Percentiles rank a stretch among this genome's conserved stretches.
phyloP scores from a whole-genome alignment of 768 basidiomycete genomes.

The Tephrocybe sp. region DNA sequence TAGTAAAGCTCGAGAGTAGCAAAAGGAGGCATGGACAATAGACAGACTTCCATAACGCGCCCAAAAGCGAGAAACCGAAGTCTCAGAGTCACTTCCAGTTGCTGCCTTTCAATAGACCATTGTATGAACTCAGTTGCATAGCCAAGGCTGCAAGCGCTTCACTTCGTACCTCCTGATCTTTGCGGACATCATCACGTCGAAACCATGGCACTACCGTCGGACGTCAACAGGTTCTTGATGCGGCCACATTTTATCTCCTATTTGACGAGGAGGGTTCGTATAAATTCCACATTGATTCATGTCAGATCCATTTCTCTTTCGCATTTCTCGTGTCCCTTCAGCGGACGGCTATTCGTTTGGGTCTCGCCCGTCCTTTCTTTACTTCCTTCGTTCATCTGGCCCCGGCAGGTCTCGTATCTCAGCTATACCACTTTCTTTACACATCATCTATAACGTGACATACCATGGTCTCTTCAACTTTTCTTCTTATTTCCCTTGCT shows the following conservation, averaged over 20 bases:
- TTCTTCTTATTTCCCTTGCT: constrained; percentile 15
- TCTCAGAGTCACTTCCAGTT: no score
- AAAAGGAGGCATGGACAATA: no score
- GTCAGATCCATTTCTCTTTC: background rate
- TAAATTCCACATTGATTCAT: background rate
- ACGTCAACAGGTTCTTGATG: background rate
- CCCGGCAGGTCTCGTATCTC: constrained; percentile 11
- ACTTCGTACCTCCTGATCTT: no score
- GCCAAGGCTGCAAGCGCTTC: no score
- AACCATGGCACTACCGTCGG: constrained; percentile 4
- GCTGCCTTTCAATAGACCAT: no score
- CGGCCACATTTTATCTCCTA: background rate
- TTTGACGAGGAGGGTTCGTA: background rate
- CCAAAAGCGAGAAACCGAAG: no score
- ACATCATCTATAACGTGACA: background rate
- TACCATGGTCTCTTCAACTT: constrained; percentile 8
- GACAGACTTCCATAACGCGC: no score
- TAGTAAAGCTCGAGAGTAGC: no score
- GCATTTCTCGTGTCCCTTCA: background rate
- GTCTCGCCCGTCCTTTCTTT: constrained; percentile 11
- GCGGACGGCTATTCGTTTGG: background rate
- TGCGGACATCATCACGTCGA: background rate
- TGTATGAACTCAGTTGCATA: no score
- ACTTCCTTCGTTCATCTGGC: constrained; percentile 10
- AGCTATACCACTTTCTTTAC: constrained; percentile 1